Evolutionary conservation across 2,329 filamentous ascomycete species (phyloP).

Genomic region (Pseudonectria foliicola): DNA sequence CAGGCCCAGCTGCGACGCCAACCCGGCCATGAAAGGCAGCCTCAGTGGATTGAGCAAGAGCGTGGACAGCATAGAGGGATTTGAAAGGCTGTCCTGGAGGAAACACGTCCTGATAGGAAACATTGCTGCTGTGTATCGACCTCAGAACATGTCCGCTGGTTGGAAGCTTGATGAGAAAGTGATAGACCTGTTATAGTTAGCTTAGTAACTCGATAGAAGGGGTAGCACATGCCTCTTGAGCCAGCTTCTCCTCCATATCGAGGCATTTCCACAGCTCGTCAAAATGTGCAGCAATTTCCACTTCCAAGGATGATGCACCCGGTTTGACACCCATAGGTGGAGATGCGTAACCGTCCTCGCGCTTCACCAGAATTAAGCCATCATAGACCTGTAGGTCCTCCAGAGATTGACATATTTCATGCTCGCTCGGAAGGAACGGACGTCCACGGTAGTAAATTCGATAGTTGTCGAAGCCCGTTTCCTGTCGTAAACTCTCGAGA

Average conservation of each 20-base stretch:
- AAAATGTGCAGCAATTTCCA: slow-evolving; percentile 75
- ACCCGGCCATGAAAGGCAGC: slow-evolving; percentile 26
- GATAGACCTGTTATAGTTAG: slow-evolving; percentile 48
- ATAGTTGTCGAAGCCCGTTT: slow-evolving; percentile 71
- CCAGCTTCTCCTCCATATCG: slow-evolving; percentile 61
- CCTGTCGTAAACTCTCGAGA: slow-evolving; percentile 56
- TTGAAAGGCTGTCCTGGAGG: slow-evolving; percentile 63
- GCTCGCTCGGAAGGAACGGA: slow-evolving; percentile 54
- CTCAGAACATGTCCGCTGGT: slow-evolving; percentile 56
- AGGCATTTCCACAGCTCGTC: slow-evolving; percentile 77
- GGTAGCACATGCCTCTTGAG: slow-evolving; percentile 49
- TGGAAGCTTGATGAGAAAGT: slow-evolving; percentile 64
- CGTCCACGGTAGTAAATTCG: slow-evolving; percentile 64
- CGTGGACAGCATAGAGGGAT: slow-evolving; percentile 64
- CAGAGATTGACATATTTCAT: slow-evolving; percentile 54
- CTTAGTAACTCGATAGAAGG: neutral
- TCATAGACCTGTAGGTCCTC: slow-evolving; percentile 60
- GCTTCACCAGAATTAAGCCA: slow-evolving; percentile 60
- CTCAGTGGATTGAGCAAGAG: slow-evolving; percentile 56
- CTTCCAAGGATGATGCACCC: slow-evolving; percentile 59
- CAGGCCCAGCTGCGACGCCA: slow-evolving; percentile 1
- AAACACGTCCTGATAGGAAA: slow-evolving; percentile 57
- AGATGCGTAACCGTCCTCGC: slow-evolving; percentile 41
- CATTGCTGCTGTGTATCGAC: slow-evolving; percentile 46
- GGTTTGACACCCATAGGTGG: slow-evolving; percentile 39